A percentile compares a stretch with the other conserved stretches of the same genome.
Evolutionary conservation across 1,284 basidiomycete genomes (phyloP).

Genomic region (Rhodofomes roseus): DNA sequence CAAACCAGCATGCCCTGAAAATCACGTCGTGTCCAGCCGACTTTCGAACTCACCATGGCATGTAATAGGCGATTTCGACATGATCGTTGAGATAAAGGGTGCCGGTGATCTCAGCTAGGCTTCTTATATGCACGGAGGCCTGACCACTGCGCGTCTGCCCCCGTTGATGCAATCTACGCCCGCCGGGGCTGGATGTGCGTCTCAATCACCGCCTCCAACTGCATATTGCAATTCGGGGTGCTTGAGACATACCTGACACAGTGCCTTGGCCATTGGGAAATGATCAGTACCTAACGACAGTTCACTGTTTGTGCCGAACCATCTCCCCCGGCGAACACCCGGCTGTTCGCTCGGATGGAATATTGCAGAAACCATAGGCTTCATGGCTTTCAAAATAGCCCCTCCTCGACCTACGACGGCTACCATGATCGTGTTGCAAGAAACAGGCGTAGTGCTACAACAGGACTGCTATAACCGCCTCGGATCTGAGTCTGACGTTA

Average conservation of each 20-base stretch:
- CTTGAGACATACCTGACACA: neutral
- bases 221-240: neutral
- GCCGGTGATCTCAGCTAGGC: neutral
- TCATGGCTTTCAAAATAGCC: no score
- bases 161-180: neutral
- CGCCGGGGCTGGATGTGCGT: neutral
- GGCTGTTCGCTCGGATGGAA: no score
- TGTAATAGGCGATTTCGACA: constrained; percentile 79
- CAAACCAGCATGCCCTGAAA: neutral
- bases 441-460: no score
- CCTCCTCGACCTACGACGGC: no score
- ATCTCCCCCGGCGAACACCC: no score
- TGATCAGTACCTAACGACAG: no score
- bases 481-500: no score
- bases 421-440: no score
- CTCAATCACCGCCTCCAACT: neutral
- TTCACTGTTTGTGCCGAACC: no score
- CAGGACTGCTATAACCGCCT: no score
- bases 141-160: neutral
- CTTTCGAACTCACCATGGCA: constrained; percentile 67
- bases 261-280: no score
- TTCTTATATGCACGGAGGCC: neutral
- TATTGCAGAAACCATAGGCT: no score
- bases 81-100: constrained; percentile 19
- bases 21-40: neutral